Evolutionary conservation across 768 basidiomycete species (phyloP), one percentile per base, ranked within the genome.

Genomic region (Lactarius akahatsu): DNA sequence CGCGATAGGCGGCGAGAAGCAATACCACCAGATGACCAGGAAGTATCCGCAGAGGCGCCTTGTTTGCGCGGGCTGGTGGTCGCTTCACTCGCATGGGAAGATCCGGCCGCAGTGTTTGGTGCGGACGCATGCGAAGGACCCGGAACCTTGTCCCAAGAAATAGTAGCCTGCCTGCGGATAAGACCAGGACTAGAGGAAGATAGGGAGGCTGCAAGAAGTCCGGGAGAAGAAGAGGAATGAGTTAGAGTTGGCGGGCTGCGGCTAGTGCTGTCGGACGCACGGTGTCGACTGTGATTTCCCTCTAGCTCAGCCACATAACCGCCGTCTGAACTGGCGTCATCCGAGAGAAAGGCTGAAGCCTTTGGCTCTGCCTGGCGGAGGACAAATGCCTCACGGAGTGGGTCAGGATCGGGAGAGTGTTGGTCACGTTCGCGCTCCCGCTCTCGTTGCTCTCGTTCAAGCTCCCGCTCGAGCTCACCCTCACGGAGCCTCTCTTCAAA

Each of bases 401-500:
- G 69, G 62, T 76, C 75, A 32, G 66, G 65, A 67, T 75, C 75
- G 26, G 71, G 67, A 18, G 67, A 66, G 61, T 85, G 85, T 28
- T 82, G 84, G 73, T 88, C 89, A 70, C 81, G 76, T 57, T 77
- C 77, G 63, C 77, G 77, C 68, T 78, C 78, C 59, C 78, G 77
- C 63, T 73, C 74, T 58, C 68, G 71, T 60, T 75, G 80, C 69
- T 89, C 75, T 66, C 75, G 80, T 72, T 90, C 89, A 63, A 85
- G 85, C 74, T 90, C 90, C 68, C 78, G 78, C 71, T 82, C 78
- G 71, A 86, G 82, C 75, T 93, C 89, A 61, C 83, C 86, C 69
- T 92, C 91, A 55, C 90, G 82, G 43, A 96, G 83, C 72, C 89
- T 86, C 74, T 94, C 91, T 79, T 99, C 96, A 71, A 97, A 96